Base-by-base conservation (phyloP, 805 yeast genomes). In the Cyberlindnera japonica region DNA sequence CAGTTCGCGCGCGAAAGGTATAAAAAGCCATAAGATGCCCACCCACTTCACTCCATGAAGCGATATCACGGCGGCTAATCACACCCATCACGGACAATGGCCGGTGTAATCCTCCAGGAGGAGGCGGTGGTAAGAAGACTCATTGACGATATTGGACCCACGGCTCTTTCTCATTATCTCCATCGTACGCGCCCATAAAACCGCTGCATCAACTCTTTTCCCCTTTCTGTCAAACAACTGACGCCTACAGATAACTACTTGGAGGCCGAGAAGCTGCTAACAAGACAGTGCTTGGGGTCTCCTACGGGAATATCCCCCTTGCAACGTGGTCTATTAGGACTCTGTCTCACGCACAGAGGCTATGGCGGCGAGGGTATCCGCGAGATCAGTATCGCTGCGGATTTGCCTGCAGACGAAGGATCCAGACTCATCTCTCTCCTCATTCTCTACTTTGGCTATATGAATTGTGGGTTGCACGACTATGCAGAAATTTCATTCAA, bases 281-380 rank as follows among this genome's bases (percentile, higher is more conserved):
- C 13, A 10, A n/a, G n/a, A n/a, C n/a, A n/a, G n/a, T n/a, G n/a
- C n/a, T n/a, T n/a, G n/a, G n/a, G n/a, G n/a, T n/a, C n/a, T n/a
- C n/a, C n/a, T n/a, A n/a, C n/a, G n/a, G n/a, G n/a, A n/a, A n/a
- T n/a, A n/a, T n/a, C n/a, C n/a, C 15, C 33, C 2, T 18, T 30
- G 25, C 19, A 23, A 12, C 16, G 48, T 4, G 30, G 21, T 12
- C 27, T 44, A 16, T 40, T 40, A 38, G 48, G 48, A 3, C 44
- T 40, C 17, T 44, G 43, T 16, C 42, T 44, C 16, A 35, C 40
- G 8, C 48, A 40, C 32, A 33, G 44, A 32, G 48, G 48, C 6
- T 37, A 34, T 23, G 15, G 19, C 8, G 31, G 27, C 3, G 40
- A 37, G 6, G 48, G 48, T 4, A 21, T 44, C 12, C 20, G 48